phyloP scores from a whole-genome alignment of 2,329 filamentous ascomycete genomes.

The Neophaeococcomyces aloes region DNA sequence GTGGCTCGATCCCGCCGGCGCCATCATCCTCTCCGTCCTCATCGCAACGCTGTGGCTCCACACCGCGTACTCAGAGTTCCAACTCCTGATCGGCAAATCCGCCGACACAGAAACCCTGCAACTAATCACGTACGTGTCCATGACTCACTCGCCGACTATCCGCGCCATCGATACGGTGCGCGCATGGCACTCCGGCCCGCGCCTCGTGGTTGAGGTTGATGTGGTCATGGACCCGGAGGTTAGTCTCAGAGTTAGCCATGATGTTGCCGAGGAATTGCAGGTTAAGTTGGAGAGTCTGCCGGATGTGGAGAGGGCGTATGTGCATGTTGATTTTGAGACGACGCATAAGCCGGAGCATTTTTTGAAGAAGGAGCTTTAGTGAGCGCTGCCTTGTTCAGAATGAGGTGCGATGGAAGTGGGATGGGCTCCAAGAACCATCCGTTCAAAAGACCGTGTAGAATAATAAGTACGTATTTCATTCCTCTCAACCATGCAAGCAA shows the following conservation, averaged over 20 bases:
- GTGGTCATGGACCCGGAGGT: conserved; percentile 78
- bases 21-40: conserved; percentile 67
- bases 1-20: conserved; percentile 93
- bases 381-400: conserved; percentile 32
- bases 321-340: conserved; percentile 96
- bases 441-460: too few species aligned
- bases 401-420: too few species aligned
- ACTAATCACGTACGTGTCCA: conserved; percentile 89
- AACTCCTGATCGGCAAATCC: conserved; percentile 79
- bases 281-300: conserved; percentile 87
- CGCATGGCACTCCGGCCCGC: conserved; percentile 79
- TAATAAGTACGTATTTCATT: too few species aligned
- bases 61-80: conserved; percentile 80
- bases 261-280: conserved; percentile 87
- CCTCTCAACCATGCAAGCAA: too few species aligned
- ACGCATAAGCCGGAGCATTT: conserved; percentile 85
- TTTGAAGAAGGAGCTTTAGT: conserved; percentile 52
- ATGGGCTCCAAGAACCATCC: too few species aligned
- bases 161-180: conserved; percentile 87
- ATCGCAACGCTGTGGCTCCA: conserved; percentile 72
- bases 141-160: conserved; percentile 67
- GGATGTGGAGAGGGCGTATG: conserved; percentile 85
- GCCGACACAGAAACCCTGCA: conserved; percentile 79
- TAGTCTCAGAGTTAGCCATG: conserved; percentile 69
- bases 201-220: conserved; percentile 90